These are phyloP conservation scores for Vitis hybrid DNA, from an alignment of 177 flowering plant genomes.

Conservation along the genomic window DNA sequence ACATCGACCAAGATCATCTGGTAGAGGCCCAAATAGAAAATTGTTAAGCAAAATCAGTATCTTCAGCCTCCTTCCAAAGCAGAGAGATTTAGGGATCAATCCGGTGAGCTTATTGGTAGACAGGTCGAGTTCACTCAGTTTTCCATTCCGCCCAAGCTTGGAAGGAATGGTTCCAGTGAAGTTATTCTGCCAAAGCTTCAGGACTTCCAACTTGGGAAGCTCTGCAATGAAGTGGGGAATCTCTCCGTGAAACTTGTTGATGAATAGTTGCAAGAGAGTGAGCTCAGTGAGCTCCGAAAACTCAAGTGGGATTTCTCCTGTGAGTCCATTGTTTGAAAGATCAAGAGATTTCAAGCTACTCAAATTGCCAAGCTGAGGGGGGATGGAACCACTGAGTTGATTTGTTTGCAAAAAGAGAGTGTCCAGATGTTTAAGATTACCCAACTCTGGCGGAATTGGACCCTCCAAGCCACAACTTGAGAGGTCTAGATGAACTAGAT, in stretches of 20 bases:
- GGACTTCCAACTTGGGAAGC: slow-evolving; percentile 53
- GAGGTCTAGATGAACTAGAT: slow-evolving; percentile 55
- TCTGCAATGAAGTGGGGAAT: slow-evolving; percentile 59
- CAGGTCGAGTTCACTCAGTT: slow-evolving; percentile 50
- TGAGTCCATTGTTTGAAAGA: slow-evolving; percentile 57
- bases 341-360: slow-evolving; percentile 58
- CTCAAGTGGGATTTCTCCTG: slow-evolving; percentile 65
- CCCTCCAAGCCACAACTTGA: slow-evolving; percentile 61
- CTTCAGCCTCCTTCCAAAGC: slow-evolving; percentile 46
- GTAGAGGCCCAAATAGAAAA: slow-evolving; percentile 68
- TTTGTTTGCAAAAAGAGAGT: slow-evolving; percentile 63
- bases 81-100: slow-evolving; percentile 47
- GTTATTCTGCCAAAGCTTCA: slow-evolving; percentile 71
- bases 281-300: slow-evolving; percentile 48
- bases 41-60: slow-evolving; percentile 59
- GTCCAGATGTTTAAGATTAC: slow-evolving; percentile 50
- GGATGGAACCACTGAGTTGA: slow-evolving; percentile 57
- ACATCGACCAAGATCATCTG: slow-evolving; percentile 59
- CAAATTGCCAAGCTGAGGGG: slow-evolving; percentile 52
- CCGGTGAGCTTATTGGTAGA: slow-evolving; percentile 83
- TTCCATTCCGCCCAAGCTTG: slow-evolving; percentile 59
- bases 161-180: slow-evolving; percentile 73
- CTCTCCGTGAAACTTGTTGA: slow-evolving; percentile 66
- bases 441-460: slow-evolving; percentile 59
- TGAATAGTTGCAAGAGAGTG: slow-evolving; percentile 48